Base-by-base conservation (phyloP, 805 yeast species). In the Hanseniaspora lachancei region DNA sequence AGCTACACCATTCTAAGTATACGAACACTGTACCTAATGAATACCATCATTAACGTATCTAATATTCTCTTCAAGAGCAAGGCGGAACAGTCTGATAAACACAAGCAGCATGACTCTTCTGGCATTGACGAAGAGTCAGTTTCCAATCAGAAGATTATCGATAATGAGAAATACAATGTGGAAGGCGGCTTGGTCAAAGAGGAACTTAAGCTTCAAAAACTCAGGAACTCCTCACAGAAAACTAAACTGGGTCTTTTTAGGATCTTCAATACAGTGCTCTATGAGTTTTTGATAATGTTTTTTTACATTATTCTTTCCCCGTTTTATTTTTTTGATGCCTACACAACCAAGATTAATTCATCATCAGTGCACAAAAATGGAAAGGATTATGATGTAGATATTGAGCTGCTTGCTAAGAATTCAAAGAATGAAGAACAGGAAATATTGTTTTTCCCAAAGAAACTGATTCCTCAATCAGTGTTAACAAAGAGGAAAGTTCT, bases 401-500 rank as follows among this genome's bases (percentile, higher is more conserved):
- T 40, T 40, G 43, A 15, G 8, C 12, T 18, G 6, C 23, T n/a
- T 44, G 36, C 27, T 16, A 44, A 44, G 13, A 24, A 44, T 27
- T 24, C 18, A 12, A 16, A 9, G 5, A 8, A 18, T 20, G 49
- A 46, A 2, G 8, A 29, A 6, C 27, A 38, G 23, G 77, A 77
- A 0, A 66, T 71, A 54, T 70, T 72, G 9, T 65, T 74, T 10
- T 74, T 72, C 58, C 77, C 77, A 0, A 68, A 68, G 46, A 73
- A 70, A 49, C 60, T 73, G 68, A 74, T 69, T n/a, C 72, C 72
- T 18, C 65, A 62, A 55, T 68, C 71, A 7, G 63, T 68, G 15
- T 51, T 65, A 21, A 73, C 66, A 62, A 71, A 62, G 58, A 76
- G 74, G 60, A 89, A 88, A 64, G 83, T 88, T 0, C 74, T 93